Base-by-base conservation (phyloP, 73 alveolate species). In the Paramecium tetraurelia region DNA sequence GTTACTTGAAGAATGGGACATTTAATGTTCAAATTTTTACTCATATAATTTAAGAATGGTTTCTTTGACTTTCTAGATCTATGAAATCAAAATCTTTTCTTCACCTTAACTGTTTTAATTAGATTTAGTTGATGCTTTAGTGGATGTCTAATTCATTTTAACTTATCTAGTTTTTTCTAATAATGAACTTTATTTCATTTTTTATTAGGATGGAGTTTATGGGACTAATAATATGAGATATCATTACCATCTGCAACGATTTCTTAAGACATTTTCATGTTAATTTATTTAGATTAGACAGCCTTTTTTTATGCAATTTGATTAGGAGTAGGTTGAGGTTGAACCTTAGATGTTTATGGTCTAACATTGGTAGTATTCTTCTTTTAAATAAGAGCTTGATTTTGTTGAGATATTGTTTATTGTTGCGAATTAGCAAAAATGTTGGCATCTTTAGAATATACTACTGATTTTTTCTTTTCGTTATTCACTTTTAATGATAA, bases 101-200 rank as follows among this genome's bases (percentile, higher is more conserved):
- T 63, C 84, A 24, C 46, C 84, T 63, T 14, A 27, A 63, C 9
- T 63, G 11, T 0, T 63, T 33, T 63, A 12, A 63, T 12, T 33
- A 0, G 44, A 33, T 3, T 63, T 63, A 27, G 22, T 16, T 11
- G 9, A 33, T 33, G 14, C 48, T 63, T 63, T 63, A 24, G 10
- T 14, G 3, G 44, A 14, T 33, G 46, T 7, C 21, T 63, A 24
- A 27, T 63, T 31, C 46, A 63, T 33, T 63, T 63, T 63, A 31
- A 27, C 84, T 63, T 63, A 63, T 63, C 84, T 63, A 22, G 84
- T 63, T 33, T 63, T 63, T 63, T 63, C 84, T 24, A 63, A 63
- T 31, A 63, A 14, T 22, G 84, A 63, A 63, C 84, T 63, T 63
- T 63, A 63, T 63, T 63, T 63, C 84, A 63, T 63, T 63, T 63